These are phyloP conservation scores for Paraphoma chrysanthemicola DNA, from an alignment of 2,329 filamentous ascomycete species.

Conservation along the genomic window DNA sequence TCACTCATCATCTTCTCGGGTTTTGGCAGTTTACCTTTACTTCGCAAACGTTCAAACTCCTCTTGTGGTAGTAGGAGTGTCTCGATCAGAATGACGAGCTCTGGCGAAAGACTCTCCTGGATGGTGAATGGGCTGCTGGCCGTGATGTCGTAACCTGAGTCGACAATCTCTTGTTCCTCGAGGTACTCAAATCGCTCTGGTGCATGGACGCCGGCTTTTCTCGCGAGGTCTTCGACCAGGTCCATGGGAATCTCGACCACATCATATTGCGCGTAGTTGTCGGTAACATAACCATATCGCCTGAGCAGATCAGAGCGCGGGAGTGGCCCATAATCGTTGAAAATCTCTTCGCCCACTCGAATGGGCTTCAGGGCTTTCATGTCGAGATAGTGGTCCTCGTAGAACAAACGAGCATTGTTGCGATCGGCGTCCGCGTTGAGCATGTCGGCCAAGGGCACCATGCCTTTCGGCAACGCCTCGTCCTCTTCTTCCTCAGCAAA, in stretches of 20 bases:
- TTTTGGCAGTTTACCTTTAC: slow-evolving; percentile 54
- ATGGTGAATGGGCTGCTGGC: slow-evolving; percentile 41
- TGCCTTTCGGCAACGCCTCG: slow-evolving; percentile 70
- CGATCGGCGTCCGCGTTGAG: slow-evolving; percentile 83
- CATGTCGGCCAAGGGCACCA: slow-evolving; percentile 91
- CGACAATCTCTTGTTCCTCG: slow-evolving; percentile 68
- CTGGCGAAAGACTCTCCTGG: slow-evolving; percentile 49
- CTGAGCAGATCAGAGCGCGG: slow-evolving; percentile 83
- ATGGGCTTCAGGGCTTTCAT: slow-evolving; percentile 77
- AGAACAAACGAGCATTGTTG: slow-evolving; percentile 75
- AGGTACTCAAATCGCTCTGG: slow-evolving; percentile 58
- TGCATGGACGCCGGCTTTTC: slow-evolving; percentile 14
- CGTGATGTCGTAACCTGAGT: slow-evolving; percentile 72
- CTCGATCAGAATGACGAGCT: slow-evolving; percentile 54
- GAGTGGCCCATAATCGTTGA: slow-evolving; percentile 89
- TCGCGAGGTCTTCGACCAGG: slow-evolving; percentile 52
- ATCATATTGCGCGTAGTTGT: slow-evolving; percentile 78
- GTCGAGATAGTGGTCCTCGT: slow-evolving; percentile 66
- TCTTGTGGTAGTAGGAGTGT: slow-evolving; percentile 50
- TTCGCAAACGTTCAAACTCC: slow-evolving; percentile 51
- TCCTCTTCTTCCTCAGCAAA: slow-evolving; percentile 56
- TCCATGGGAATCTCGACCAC: slow-evolving; percentile 78
- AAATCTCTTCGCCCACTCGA: slow-evolving; percentile 74
- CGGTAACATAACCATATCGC: slow-evolving; percentile 86
- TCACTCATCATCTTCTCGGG: slow-evolving; percentile 48